Percentiles rank a stretch among this genome's conserved stretches.
Evolutionary conservation across 768 basidiomycete genomes (phyloP).

Genomic region (Pulveroboletus sp.): DNA sequence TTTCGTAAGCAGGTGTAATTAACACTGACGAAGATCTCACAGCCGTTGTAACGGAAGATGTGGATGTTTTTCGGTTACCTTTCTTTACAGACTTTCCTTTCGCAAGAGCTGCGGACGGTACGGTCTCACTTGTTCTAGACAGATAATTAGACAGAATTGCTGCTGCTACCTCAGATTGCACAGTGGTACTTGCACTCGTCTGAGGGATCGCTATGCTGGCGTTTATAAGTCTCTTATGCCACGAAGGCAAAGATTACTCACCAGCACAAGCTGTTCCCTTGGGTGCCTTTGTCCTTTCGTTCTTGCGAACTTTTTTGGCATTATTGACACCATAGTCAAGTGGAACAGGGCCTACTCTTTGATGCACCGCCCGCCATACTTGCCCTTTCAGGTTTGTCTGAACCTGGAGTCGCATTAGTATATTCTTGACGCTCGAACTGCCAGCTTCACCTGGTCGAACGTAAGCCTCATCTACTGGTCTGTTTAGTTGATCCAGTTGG

Average conservation of each 20-base stretch:
- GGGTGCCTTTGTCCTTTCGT: not conserved
- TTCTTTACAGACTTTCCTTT: conserved; percentile 10
- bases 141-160: conserved; percentile 12
- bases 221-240: conserved; percentile 15
- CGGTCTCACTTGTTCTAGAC: not conserved
- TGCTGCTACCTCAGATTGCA: conserved; percentile 17
- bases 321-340: conserved; percentile 1
- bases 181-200: conserved; percentile 14
- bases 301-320: conserved; percentile 5
- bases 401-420: conserved; percentile 4
- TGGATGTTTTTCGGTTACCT: conserved; percentile 1
- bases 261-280: conserved; percentile 10
- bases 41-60: not conserved
- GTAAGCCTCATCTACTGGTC: not conserved
- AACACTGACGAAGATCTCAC: not conserved
- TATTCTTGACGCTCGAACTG: not conserved
- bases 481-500: not conserved
- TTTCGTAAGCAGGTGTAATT: not conserved
- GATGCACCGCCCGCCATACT: not conserved
- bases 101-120: conserved; percentile 6
- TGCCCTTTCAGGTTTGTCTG: not conserved
- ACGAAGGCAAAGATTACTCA: conserved; percentile 8
- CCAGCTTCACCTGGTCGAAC: conserved; percentile 10
- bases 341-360: conserved; percentile 7
- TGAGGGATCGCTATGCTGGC: conserved; percentile 20